These are phyloP conservation scores for Obba rivulosa DNA, from an alignment of 768 basidiomycete genomes.

Conservation along the genomic window DNA sequence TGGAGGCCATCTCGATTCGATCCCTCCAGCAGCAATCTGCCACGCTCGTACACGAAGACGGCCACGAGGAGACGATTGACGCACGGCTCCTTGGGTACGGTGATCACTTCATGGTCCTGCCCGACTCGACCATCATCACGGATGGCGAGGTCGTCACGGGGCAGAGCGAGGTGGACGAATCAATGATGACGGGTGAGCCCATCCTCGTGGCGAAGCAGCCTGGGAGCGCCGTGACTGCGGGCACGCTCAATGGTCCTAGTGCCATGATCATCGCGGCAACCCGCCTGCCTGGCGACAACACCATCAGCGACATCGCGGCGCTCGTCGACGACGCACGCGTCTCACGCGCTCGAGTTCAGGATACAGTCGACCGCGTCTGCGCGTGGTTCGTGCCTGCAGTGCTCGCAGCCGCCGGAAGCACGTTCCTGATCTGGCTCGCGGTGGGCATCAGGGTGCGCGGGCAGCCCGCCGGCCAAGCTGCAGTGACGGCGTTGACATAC, in stretches of 20 bases:
- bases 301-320: conserved; percentile 31
- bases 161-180: conserved; percentile 35
- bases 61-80: conserved; percentile 14
- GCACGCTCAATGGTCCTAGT: conserved; percentile 32
- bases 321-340: conserved; percentile 33
- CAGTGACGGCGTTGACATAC: conserved; percentile 39
- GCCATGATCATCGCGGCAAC: conserved; percentile 30
- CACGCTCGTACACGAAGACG: conserved; percentile 24
- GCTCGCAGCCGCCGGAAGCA: conserved; percentile 32
- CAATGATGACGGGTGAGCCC: conserved; percentile 39
- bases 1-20: conserved; percentile 29
- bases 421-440: conserved; percentile 32
- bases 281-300: conserved; percentile 35
- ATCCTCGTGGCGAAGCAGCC: conserved; percentile 30
- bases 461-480: conserved; percentile 20
- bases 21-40: conserved; percentile 28
- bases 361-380: conserved; percentile 45
- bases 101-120: conserved; percentile 30
- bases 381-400: conserved; percentile 45
- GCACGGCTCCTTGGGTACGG: conserved; percentile 30
- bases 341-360: conserved; percentile 33
- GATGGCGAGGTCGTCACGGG: conserved; percentile 34
- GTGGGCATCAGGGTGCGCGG: conserved; percentile 27
- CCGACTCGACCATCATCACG: conserved; percentile 32
- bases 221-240: conserved; percentile 32